Conservation (phyloP, 2,329 filamentous ascomycete genomes). For the Microdochium paspali region DNA sequence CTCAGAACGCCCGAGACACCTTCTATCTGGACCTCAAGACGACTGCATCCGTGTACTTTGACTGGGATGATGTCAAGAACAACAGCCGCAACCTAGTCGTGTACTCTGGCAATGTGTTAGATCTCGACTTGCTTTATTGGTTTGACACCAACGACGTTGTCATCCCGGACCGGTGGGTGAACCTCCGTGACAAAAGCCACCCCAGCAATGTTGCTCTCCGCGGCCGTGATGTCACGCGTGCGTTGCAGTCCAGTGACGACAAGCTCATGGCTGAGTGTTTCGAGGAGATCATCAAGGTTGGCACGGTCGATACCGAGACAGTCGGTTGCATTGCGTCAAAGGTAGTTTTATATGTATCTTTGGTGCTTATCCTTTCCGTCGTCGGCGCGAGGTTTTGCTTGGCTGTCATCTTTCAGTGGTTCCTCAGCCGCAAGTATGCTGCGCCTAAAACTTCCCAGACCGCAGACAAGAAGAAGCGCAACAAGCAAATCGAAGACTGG, state of each 20-base stretch:
- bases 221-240: conserved; percentile 81
- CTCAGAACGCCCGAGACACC: conserved; percentile 50
- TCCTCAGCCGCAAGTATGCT: conserved; percentile 77
- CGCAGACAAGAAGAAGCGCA: conserved; percentile 71
- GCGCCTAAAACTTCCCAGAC: conserved; percentile 78
- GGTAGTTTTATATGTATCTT: conserved; percentile 88
- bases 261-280: conserved; percentile 82
- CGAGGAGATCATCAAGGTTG: conserved; percentile 89
- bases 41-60: conserved; percentile 87
- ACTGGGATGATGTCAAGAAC: conserved; percentile 91
- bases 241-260: conserved; percentile 69
- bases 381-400: conserved; percentile 81
- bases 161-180: conserved; percentile 68
- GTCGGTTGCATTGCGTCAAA: conserved; percentile 96
- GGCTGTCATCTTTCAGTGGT: conserved; percentile 92
- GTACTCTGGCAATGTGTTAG: conserved; percentile 88
- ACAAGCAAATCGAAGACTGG: conserved; percentile 96
- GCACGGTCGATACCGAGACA: conserved; percentile 89
- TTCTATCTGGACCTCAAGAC: conserved; percentile 64
- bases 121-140: conserved; percentile 81
- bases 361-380: conserved; percentile 85
- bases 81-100: conserved; percentile 81
- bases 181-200: conserved; percentile 61
- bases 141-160: conserved; percentile 75
- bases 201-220: conserved; percentile 53